Conservation (phyloP, 345 rosid species). For the Heritiera fomes region DNA sequence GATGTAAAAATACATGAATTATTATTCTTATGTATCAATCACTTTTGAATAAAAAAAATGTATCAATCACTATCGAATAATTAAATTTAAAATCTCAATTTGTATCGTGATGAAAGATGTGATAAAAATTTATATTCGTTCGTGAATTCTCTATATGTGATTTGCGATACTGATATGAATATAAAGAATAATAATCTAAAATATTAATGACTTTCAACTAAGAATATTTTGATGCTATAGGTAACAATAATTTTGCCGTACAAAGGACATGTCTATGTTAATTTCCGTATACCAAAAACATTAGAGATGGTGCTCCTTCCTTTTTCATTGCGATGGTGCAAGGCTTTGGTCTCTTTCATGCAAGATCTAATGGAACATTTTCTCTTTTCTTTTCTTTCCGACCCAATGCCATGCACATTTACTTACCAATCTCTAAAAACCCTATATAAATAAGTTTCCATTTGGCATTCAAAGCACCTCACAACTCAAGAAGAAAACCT, state of each 20-base stretch:
- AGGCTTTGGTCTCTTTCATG: slow-evolving; percentile 15
- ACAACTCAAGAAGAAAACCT: neutral
- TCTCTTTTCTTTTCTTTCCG: too few relatives aligned
- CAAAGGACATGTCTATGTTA: slow-evolving; percentile 21
- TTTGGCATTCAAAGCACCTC: neutral
- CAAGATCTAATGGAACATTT: too few relatives aligned
- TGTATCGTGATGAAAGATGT: neutral
- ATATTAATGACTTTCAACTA: neutral
- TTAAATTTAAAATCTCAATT: neutral
- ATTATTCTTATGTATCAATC: neutral
- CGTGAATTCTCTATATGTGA: too few relatives aligned
- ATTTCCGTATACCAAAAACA: slow-evolving; percentile 35
- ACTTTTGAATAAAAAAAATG: too few relatives aligned
- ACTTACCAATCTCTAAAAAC: neutral
- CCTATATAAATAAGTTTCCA: slow-evolving; percentile 32
- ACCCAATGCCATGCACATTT: too few relatives aligned
- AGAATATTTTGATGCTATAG: neutral
- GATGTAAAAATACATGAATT: neutral
- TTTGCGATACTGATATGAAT: neutral
- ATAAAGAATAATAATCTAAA: neutral
- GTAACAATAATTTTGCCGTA: slow-evolving; percentile 25
- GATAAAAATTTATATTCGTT: neutral
- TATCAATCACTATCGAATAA: too few relatives aligned
- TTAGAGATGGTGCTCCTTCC: slow-evolving; percentile 27
- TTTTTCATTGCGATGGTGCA: slow-evolving; percentile 1